Evolutionary conservation across 192 early-diverging fungal species (phyloP), one percentile per base, ranked within the genome.

Genomic region (Entrophospora sp.): DNA sequence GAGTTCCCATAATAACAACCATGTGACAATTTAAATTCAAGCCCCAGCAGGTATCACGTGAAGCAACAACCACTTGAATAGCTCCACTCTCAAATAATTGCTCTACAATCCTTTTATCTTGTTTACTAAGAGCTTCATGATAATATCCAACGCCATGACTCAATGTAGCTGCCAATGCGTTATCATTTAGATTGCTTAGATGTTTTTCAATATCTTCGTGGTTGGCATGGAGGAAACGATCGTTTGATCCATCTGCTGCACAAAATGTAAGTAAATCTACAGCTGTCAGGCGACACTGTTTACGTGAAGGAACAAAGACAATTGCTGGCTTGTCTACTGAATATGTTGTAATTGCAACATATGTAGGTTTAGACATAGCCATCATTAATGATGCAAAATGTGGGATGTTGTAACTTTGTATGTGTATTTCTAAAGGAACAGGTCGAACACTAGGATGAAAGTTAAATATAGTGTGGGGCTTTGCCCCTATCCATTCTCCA

Each of bases 341-440:
- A 68, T 88, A 85, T 1, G 70, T 67, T 0, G 82, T 88, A 24
- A 93, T 81, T 25, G 90, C 86, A 13, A 83, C 73, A 69, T 91
- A 94, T 0, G 89, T 83, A 6, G 96, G 91, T 67, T 92, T 88
- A 27, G 79, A 82, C 86, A 97, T 94, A 5, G 97, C 90, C 12
- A 92, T 80, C 95, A 99, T 97, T 38, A 95, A 79, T 48, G 93
- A 95, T 18, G 94, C 85, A 81, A 95, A 96, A 73, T 98, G 95
- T 61, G 89, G 83, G 45, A 95, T 85, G 13, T 80, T 89, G 73
- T 89, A 96, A 8, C 92, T 89, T 70, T 96, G 93, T 70, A 99
- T 95, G 53, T 89, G 88, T 45, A 97, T 92, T 72, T 97, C 96
- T 62, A 99, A 76, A 13, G 97, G 95, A 37, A 95, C 84, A 22